Evolutionary conservation across 2,329 filamentous ascomycete genomes (phyloP), one percentile per base, ranked within the genome.

Genomic region (Monosporascus sp.): DNA sequence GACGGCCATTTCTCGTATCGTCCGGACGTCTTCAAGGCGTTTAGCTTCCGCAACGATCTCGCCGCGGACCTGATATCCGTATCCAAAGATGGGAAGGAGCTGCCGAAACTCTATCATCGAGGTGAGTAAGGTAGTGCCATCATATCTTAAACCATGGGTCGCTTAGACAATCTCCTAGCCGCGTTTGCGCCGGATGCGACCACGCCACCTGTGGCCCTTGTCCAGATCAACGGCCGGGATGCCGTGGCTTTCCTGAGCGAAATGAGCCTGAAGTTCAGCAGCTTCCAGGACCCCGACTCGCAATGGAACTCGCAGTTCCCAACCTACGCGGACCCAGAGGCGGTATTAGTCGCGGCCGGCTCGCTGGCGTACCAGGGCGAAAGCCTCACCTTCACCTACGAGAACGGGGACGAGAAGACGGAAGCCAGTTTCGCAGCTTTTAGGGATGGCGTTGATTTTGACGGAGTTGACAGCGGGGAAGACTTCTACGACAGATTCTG

Each of bases 1-100:
- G 85, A 89, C 62, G 83, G 84, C 1, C 86, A 89, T 61, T 83
- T 86, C 49, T 69, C 72, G 2, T 83, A 77, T 61, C 68, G 75
- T 15, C 79, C 80, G 3, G 79, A 83, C 57, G 70, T 76, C 5
- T 72, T 84, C 15, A 75, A 73, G 42, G 73, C 79, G 0, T 82
- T 84, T 68, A 70, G 25, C 64, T 78, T 60, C 70, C 73, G 49
- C 60, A 71, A 68, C 36, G 54, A 49, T 4, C 55, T 72, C 6
- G 62, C 62, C 1, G 20, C 52, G 6, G 67, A 69, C 18, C 61
- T 87, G 1, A 80, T 86, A 0, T 86, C 83, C 0, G 74, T 86
- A 7, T 86, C 83, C 2, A 58, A 69, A 3, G 82, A 87, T 62
- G 84, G 84, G n/a, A 65, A 72, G 18, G 74, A 78, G 50, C 63